phyloP scores from a whole-genome alignment of 73 alveolate species.

The Tetrahymena borealis region DNA sequence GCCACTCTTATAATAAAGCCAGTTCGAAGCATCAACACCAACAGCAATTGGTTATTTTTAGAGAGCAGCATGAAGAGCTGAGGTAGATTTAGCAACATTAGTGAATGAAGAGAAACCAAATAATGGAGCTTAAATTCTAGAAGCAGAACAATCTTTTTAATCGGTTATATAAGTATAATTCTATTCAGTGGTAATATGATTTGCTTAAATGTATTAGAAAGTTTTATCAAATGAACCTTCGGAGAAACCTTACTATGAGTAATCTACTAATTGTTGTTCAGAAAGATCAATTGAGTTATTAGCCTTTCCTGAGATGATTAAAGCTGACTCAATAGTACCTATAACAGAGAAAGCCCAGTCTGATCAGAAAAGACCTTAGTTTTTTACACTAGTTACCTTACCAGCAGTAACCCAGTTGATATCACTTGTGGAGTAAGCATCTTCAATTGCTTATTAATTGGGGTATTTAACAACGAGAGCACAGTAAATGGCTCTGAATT shows the following conservation, averaged over 20 bases:
- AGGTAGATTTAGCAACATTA: neutral
- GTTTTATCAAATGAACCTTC: conserved; percentile 46
- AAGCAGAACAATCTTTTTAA: neutral
- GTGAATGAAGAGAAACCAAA: neutral
- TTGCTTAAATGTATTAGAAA: conserved; percentile 4
- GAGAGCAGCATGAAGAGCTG: conserved; percentile 25
- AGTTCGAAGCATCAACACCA: conserved; percentile 17
- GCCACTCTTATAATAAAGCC: neutral
- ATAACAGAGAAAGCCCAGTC: conserved; percentile 69
- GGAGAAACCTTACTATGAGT: conserved; percentile 39
- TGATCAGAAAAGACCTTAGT: conserved; percentile 67
- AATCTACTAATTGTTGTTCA: conserved; percentile 81
- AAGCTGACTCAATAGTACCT: conserved; percentile 47
- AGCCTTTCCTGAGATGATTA: conserved; percentile 6
- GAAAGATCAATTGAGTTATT: conserved; percentile 28
- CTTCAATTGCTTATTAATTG: neutral
- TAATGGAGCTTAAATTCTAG: neutral
- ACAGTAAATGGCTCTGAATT: conserved; percentile 25
- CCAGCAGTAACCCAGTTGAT: conserved; percentile 39
- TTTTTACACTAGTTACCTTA: conserved; percentile 44
- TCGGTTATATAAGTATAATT: conserved; percentile 44
- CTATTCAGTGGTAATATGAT: conserved; percentile 7
- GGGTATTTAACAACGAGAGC: neutral
- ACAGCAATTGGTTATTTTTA: conserved; percentile 44
- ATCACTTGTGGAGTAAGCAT: neutral